Evolutionary conservation across 2,329 filamentous ascomycete genomes (phyloP).

Genomic region (Nemania sp.): DNA sequence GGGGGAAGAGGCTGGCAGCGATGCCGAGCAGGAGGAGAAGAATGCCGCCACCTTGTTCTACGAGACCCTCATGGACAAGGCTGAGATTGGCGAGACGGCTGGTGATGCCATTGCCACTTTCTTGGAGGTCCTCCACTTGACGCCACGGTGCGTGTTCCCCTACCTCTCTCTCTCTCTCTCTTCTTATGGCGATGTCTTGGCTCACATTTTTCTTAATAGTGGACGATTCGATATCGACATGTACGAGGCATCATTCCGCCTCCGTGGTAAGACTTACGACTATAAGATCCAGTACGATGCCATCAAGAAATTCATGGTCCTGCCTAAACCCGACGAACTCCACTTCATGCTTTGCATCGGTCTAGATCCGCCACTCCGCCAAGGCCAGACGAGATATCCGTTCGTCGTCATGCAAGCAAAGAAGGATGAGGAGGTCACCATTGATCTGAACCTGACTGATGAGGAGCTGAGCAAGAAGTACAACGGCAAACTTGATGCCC

Average conservation of each 20-base stretch:
- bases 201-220: constrained; percentile 54
- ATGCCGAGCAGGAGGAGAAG: constrained; percentile 77
- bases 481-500: constrained; percentile 82
- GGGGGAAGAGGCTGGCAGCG: constrained; percentile 73
- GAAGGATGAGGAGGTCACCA: constrained; percentile 93
- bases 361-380: constrained; percentile 89
- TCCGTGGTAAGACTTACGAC: constrained; percentile 98
- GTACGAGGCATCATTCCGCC: constrained; percentile 96
- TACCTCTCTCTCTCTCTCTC: neutral
- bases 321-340: constrained; percentile 97
- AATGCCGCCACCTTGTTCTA: constrained; percentile 98
- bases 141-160: constrained; percentile 68
- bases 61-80: constrained; percentile 96
- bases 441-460: constrained; percentile 95
- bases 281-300: constrained; percentile 99
- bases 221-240: constrained; percentile 99
- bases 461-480: constrained; percentile 83
- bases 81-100: constrained; percentile 98
- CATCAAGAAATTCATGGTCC: constrained; percentile 98
- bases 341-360: constrained; percentile 95
- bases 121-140: constrained; percentile 94
- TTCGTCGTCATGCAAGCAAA: constrained; percentile 99
- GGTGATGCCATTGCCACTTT: constrained; percentile 98
- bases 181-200: neutral
- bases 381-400: constrained; percentile 96